Evolutionary conservation across 305 asterid species (phyloP), one percentile per base, ranked within the genome.

Genomic region (Caryopteris hybrid): DNA sequence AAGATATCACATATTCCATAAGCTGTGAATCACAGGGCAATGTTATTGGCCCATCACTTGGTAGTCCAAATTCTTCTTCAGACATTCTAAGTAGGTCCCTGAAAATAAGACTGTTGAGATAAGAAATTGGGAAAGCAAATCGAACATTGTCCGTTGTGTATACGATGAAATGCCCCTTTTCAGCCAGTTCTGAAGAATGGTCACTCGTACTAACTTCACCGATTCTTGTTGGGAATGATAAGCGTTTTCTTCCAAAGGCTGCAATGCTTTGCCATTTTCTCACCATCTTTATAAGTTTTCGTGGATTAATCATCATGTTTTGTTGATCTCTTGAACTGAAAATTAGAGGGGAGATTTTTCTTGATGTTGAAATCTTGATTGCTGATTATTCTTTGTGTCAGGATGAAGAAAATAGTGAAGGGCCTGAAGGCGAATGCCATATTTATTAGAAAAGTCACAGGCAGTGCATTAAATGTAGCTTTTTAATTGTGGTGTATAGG

Each of bases 41-140:
- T 1, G 47, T 70, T 56, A 82, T 82, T 0, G 85, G 76, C 9
- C 85, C 79, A 20, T 71, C 62, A 0, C 75, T 38, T 1, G 78
- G 66, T 6, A 77, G 58, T 4, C 87, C 85, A 43, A 58, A 82
- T 48, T 76, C 83, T 27, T 79, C 83, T 16, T 79, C 86, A 2
- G 84, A 71, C 74, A 79, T 74, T 34, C 43, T 75, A 10, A 79
- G 61, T 31, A 79, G 69, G 41, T 80, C 78, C 60, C 64, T 47
- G 62, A 77, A 74, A 9, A 74, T 53, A 2, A 31, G 16, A 27
- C 62, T 72, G 62, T 61, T 56, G 23, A 82, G 84, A 45, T 74
- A 68, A 38, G 52, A 54, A 12, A 82, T 46, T 0, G 84, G 82
- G 27, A 76, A 22, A 1, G 57, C 65, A 31, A 59, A 79, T 14